These are phyloP conservation scores for Davidsoniella neocaledoniae DNA, from an alignment of 2,329 filamentous ascomycete species.

Conservation along the genomic window DNA sequence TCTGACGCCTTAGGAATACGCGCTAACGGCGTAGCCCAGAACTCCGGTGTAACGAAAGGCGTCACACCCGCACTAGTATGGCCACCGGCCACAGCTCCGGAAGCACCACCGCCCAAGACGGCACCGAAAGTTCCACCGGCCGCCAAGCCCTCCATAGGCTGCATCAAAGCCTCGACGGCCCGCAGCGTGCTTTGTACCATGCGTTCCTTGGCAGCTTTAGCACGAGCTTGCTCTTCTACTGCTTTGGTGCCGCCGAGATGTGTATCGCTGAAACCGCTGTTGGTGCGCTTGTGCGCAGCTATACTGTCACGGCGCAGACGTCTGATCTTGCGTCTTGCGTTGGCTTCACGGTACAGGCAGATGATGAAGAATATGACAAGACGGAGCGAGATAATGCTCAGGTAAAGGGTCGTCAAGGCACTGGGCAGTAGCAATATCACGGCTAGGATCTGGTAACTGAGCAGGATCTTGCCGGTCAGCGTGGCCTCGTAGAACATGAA, in stretches of 20 bases:
- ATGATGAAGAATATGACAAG: slow-evolving; percentile 6
- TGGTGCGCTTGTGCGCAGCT: too few species aligned
- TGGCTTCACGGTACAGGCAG: slow-evolving; percentile 7
- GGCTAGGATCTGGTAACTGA: slow-evolving; percentile 1
- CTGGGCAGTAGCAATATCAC: slow-evolving; percentile 1
- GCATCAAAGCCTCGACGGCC: slow-evolving; percentile 5
- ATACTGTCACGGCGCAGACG: too few species aligned
- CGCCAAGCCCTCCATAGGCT: slow-evolving; percentile 2
- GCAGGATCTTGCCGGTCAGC: background rate
- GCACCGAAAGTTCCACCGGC: background rate
- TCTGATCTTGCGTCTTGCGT: too few species aligned
- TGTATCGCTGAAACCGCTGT: too few species aligned
- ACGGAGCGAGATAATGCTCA: slow-evolving; percentile 6
- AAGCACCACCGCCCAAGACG: background rate
- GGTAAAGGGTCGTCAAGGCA: background rate
- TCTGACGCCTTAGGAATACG: slow-evolving; percentile 5
- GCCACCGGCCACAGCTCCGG: background rate
- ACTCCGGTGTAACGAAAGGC: slow-evolving; percentile 3
- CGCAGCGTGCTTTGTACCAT: slow-evolving; percentile 3
- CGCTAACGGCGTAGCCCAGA: slow-evolving; percentile 10
- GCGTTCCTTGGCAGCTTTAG: background rate
- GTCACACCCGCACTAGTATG: too few species aligned
- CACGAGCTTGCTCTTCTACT: background rate
- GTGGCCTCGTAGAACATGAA: slow-evolving; percentile 5
- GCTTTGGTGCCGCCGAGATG: background rate